These are phyloP conservation scores for Candida silvicultrix DNA, from an alignment of 805 yeast species.

Conservation along the genomic window DNA sequence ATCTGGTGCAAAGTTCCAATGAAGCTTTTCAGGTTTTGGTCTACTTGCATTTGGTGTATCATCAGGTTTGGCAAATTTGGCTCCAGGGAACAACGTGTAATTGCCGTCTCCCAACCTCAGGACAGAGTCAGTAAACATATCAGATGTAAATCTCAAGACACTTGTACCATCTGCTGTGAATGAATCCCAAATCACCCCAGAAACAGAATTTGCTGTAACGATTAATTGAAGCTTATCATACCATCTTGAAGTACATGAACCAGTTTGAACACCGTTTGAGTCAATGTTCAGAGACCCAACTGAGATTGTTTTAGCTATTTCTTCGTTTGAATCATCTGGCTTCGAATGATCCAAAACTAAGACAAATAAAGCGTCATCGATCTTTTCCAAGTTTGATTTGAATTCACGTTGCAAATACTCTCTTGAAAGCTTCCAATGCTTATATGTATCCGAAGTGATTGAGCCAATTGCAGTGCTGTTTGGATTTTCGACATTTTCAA, in stretches of 20 bases:
- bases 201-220: conserved; percentile 78
- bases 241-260: conserved; percentile 93
- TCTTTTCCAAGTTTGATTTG: conserved; percentile 31
- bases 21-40: conserved; percentile 22
- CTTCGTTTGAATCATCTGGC: conserved; percentile 42
- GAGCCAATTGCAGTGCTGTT: conserved; percentile 75
- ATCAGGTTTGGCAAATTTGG: conserved; percentile 12
- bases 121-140: conserved; percentile 84
- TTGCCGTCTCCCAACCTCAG: conserved; percentile 76
- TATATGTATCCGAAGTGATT: conserved; percentile 79
- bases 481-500: conserved; percentile 53
- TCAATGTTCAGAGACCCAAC: conserved; percentile 76
- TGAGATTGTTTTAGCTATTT: conserved; percentile 53
- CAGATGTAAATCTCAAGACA: conserved; percentile 80
- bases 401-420: conserved; percentile 35
- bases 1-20: conserved; percentile 32
- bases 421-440: conserved; percentile 76
- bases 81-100: conserved; percentile 32
- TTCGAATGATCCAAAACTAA: conserved; percentile 74
- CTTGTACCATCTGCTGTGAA: conserved; percentile 93
- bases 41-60: conserved; percentile 4
- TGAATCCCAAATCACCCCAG: conserved; percentile 88
- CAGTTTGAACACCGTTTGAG: conserved; percentile 73
- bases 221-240: conserved; percentile 85
- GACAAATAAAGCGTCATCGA: conserved; percentile 78